A percentile compares a stretch with the other conserved stretches of the same genome.
phyloP scores from a whole-genome alignment of 2,329 filamentous ascomycete species.

The Ceratocystis harringtonii region DNA sequence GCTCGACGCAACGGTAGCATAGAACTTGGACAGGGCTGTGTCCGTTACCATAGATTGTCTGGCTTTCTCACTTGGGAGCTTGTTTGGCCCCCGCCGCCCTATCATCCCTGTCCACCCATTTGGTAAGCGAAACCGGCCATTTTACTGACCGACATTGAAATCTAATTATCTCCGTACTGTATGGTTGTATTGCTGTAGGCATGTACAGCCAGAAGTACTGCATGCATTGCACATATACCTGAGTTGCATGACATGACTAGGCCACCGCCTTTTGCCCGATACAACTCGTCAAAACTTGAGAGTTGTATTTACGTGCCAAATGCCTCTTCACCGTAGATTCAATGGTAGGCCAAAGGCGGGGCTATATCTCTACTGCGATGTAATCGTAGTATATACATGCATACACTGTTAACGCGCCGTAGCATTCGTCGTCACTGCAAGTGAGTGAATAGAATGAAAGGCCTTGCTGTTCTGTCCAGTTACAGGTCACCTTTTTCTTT shows the following conservation, averaged over 20 bases:
- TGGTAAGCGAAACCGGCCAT: not conserved
- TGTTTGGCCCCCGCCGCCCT: not conserved
- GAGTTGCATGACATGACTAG: not conserved
- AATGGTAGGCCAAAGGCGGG: not conserved
- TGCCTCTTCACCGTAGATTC: not conserved
- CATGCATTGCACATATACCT: not conserved
- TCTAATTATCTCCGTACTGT: not conserved
- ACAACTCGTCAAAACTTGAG: not conserved
- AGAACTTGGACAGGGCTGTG: not conserved
- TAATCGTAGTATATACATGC: not conserved
- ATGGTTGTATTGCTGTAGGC: not conserved
- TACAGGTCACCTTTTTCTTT: not conserved
- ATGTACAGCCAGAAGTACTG: not conserved
- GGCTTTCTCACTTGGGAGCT: not conserved
- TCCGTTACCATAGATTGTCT: not conserved
- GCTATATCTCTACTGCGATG: not conserved
- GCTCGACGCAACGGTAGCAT: not conserved
- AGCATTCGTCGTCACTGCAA: not conserved
- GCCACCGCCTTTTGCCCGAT: conserved; percentile 3
- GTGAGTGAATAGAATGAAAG: not conserved
- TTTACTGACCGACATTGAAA: not conserved
- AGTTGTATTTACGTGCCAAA: not conserved
- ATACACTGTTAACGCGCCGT: not conserved
- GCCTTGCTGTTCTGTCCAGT: not conserved
- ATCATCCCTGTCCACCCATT: not conserved